Conservation (phyloP, 2,329 filamentous ascomycete species). For the Neofusicoccum ribis region DNA sequence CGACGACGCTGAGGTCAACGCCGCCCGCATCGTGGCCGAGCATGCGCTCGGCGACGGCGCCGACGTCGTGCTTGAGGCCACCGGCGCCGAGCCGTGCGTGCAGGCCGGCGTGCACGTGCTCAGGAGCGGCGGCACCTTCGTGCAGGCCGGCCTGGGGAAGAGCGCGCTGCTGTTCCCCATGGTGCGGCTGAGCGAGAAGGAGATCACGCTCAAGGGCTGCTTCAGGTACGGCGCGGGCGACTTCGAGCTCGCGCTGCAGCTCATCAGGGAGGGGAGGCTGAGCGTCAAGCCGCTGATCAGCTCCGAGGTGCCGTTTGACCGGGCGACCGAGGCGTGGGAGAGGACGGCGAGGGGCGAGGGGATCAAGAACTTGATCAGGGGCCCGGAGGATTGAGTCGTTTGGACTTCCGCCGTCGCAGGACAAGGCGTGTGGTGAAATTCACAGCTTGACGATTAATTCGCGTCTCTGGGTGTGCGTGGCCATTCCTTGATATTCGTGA, state of each 20-base stretch:
- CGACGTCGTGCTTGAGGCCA: conserved; percentile 30
- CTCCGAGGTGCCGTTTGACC: conserved; percentile 31
- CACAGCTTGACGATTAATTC: too few species aligned
- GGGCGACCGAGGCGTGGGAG: conserved; percentile 34
- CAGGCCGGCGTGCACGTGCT: conserved; percentile 23
- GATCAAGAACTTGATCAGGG: conserved; percentile 37
- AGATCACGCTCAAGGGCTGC: conserved; percentile 32
- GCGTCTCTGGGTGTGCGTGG: too few species aligned
- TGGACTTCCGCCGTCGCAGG: too few species aligned
- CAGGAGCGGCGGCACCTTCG: conserved; percentile 25
- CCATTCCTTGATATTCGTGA: neutral
- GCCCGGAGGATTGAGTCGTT: conserved; percentile 25
- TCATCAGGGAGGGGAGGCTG: conserved; percentile 28
- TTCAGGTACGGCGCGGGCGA: conserved; percentile 36
- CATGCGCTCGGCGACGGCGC: conserved; percentile 20
- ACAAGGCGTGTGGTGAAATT: too few species aligned
- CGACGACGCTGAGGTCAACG: neutral
- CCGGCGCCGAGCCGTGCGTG: conserved; percentile 28
- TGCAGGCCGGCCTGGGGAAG: conserved; percentile 29
- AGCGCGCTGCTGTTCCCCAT: neutral
- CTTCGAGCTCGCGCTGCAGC: conserved; percentile 32
- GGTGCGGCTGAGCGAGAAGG: conserved; percentile 16
- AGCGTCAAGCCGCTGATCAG: conserved; percentile 33
- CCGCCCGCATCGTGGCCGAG: conserved; percentile 20
- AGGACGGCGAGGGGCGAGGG: conserved; percentile 33